Conservation (phyloP, 495 filamentous ascomycete genomes). For the Aspergillus conjunctus region DNA sequence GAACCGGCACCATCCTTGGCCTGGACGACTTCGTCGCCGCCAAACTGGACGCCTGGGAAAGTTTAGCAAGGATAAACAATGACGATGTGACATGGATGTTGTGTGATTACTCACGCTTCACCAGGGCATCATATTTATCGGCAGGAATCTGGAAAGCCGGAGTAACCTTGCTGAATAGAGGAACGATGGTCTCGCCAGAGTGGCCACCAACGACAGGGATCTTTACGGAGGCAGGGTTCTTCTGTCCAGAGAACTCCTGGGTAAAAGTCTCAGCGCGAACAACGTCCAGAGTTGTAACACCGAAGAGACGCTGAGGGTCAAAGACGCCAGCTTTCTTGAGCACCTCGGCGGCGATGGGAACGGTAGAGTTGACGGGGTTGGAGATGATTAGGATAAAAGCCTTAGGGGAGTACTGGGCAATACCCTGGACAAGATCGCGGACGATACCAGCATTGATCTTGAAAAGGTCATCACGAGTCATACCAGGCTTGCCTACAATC, state of each 20-base stretch:
- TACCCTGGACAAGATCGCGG: constrained; percentile 77
- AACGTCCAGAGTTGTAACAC: constrained; percentile 97
- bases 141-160: constrained; percentile 77
- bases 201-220: constrained; percentile 96
- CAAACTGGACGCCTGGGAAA: constrained; percentile 80
- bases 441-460: constrained; percentile 97
- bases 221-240: constrained; percentile 75
- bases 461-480: constrained; percentile 99
- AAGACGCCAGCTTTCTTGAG: constrained; percentile 92
- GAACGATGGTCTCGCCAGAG: constrained; percentile 96
- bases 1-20: constrained; percentile 96
- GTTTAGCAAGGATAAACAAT: constrained; percentile 2
- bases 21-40: constrained; percentile 97
- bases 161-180: constrained; percentile 88
- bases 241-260: constrained; percentile 77
- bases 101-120: constrained; percentile 66
- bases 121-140: constrained; percentile 82
- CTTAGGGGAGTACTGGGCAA: constrained; percentile 84
- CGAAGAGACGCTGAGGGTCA: constrained; percentile 90
- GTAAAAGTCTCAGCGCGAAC: constrained; percentile 98
- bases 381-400: constrained; percentile 96
- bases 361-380: constrained; percentile 98
- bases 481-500: constrained; percentile 87
- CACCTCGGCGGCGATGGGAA: constrained; percentile 95
- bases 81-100: not conserved